Percentiles rank a stretch among this genome's conserved stretches.
Evolutionary conservation across 129 eudicot species (phyloP).

Genomic region (Lonicera japonica): DNA sequence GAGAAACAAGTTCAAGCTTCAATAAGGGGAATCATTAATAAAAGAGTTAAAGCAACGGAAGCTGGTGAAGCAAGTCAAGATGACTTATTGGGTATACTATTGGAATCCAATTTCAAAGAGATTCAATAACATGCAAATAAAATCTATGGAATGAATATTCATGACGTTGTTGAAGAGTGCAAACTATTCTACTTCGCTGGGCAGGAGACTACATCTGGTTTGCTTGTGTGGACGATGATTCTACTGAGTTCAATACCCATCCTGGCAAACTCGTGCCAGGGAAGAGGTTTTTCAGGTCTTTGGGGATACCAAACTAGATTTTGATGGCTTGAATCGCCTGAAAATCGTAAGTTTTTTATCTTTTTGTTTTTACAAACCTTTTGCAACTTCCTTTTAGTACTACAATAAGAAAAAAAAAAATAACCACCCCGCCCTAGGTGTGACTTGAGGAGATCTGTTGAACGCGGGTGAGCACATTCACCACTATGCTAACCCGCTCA

Average conservation of each 20-base stretch:
- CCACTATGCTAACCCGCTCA: no score
- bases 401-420: no score
- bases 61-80: constrained; percentile 5
- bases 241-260: neutral
- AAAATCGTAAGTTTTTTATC: neutral
- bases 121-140: neutral
- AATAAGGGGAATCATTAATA: neutral
- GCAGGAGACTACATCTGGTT: neutral
- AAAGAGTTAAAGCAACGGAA: constrained; percentile 4
- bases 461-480: no score
- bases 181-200: neutral
- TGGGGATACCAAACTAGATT: neutral
- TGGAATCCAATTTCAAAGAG: constrained; percentile 9
- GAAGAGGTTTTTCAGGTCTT: neutral
- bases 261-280: neutral
- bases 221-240: neutral
- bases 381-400: no score
- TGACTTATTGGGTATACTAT: constrained; percentile 6
- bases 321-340: neutral
- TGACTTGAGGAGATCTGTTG: no score
- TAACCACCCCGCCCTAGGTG: no score
- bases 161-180: neutral
- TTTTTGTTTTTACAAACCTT: no score
- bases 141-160: neutral
- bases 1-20: neutral